Percentiles rank a stretch among this genome's conserved stretches.
Conservation (phyloP, 1,284 basidiomycete genomes). For the Ustilago sp. region DNA sequence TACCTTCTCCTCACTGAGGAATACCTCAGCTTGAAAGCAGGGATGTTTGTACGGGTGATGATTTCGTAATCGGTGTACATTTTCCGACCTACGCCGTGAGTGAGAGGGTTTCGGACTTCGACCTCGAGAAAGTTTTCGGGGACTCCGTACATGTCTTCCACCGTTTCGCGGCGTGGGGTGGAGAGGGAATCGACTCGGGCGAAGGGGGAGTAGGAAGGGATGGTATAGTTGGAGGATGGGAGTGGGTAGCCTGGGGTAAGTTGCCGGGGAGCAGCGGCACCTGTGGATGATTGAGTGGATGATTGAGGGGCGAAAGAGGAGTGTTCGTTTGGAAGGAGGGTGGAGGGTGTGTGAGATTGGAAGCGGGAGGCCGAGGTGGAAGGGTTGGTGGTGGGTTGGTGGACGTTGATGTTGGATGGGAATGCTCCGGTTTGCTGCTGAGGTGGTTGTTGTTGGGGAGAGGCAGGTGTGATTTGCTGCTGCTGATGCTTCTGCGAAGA, state of each 20-base stretch:
- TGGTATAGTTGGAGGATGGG: slow-evolving; percentile 51
- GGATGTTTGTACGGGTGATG: slow-evolving; percentile 98
- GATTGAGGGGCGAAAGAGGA: slow-evolving; percentile 25
- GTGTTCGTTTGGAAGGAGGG: slow-evolving; percentile 44
- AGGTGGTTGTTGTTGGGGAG: slow-evolving; percentile 9
- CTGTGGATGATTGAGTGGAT: slow-evolving; percentile 5
- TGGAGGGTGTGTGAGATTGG: slow-evolving; percentile 51
- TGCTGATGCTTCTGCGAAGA: background rate
- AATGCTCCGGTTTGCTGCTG: slow-evolving; percentile 20
- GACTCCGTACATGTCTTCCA: slow-evolving; percentile 94
- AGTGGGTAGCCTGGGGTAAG: slow-evolving; percentile 55
- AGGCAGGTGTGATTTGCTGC: background rate
- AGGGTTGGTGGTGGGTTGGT: background rate
- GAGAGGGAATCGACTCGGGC: slow-evolving; percentile 64
- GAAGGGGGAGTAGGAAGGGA: slow-evolving; percentile 66
- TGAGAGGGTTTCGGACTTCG: slow-evolving; percentile 95
- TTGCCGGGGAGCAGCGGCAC: slow-evolving; percentile 26
- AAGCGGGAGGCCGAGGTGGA: slow-evolving; percentile 31
- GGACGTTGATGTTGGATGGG: slow-evolving; percentile 26
- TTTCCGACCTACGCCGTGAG: slow-evolving; percentile 83
- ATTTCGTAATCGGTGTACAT: slow-evolving; percentile 99
- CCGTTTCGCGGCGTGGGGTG: slow-evolving; percentile 49
- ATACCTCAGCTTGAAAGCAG: slow-evolving; percentile 95
- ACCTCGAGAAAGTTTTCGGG: slow-evolving; percentile 96
- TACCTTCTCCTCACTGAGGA: slow-evolving; percentile 94